Evolutionary conservation across 106 monocot species (phyloP).

Genomic region (Dendrobium huoshanense): DNA sequence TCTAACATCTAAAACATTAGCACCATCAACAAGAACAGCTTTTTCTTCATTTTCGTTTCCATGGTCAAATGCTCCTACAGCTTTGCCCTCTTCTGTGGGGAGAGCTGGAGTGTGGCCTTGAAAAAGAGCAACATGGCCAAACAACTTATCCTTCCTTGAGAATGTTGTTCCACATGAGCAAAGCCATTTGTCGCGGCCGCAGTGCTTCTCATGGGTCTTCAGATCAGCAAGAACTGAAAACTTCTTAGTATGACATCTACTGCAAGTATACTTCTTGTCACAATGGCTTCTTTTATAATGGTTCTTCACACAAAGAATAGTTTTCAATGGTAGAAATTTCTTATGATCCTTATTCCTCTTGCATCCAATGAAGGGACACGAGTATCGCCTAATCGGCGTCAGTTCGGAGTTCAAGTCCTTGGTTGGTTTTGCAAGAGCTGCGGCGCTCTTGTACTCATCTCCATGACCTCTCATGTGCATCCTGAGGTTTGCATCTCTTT

Average conservation of each 20-base stretch:
- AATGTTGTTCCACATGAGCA: constrained; percentile 86
- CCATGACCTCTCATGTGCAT: constrained; percentile 99
- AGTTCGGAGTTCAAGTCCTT: constrained; percentile 41
- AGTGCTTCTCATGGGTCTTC: constrained; percentile 95
- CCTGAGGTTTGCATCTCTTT: constrained; percentile 85
- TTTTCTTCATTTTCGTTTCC: not conserved
- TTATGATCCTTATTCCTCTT: constrained; percentile 93
- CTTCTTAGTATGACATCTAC: constrained; percentile 64
- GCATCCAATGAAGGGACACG: constrained; percentile 82
- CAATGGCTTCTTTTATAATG: constrained; percentile 96
- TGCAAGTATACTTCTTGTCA: constrained; percentile 67
- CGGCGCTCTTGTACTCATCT: constrained; percentile 80
- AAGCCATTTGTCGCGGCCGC: constrained; percentile 65
- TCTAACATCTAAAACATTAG: constrained; percentile 24
- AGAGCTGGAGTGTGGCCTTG: constrained; percentile 44
- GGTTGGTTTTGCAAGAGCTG: constrained; percentile 80
- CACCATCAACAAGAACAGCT: constrained; percentile 13
- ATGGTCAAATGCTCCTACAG: constrained; percentile 3
- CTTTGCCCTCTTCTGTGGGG: constrained; percentile 20
- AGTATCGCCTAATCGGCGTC: constrained; percentile 50
- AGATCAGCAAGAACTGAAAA: constrained; percentile 83
- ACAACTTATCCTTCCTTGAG: constrained; percentile 83
- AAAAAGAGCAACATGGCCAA: constrained; percentile 64
- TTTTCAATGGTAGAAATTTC: constrained; percentile 94
- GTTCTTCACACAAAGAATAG: constrained; percentile 87